These are phyloP conservation scores for Tetrahymena thermophila DNA, from an alignment of 73 alveolate genomes.

Conservation along the genomic window DNA sequence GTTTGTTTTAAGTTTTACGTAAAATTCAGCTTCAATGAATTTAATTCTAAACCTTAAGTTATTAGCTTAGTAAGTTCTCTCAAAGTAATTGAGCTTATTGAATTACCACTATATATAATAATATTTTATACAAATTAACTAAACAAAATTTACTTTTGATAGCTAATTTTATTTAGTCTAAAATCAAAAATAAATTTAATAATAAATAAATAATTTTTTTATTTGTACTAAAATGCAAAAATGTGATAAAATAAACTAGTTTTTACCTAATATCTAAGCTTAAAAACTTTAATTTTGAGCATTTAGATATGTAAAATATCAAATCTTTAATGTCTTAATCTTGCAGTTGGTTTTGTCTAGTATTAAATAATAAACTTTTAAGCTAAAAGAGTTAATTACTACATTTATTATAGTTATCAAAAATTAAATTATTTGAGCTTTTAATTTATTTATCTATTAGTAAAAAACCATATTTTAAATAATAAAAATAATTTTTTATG, in stretches of 20 bases:
- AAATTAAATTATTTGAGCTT: background rate
- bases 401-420: background rate
- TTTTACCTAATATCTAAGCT: background rate
- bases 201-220: too few relatives aligned
- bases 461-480: too few relatives aligned
- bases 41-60: background rate
- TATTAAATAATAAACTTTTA: background rate
- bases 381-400: too few relatives aligned
- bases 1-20: background rate
- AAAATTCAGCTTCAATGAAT: background rate
- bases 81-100: background rate
- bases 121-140: too few relatives aligned
- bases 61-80: too few relatives aligned
- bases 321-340: background rate
- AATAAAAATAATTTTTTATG: too few relatives aligned
- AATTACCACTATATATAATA: background rate
- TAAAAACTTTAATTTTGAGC: background rate
- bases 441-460: too few relatives aligned
- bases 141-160: too few relatives aligned
- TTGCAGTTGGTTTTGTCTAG: background rate
- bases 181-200: too few relatives aligned
- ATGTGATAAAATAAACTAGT: background rate
- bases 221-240: too few relatives aligned
- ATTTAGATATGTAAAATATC: background rate
- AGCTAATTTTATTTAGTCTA: too few relatives aligned